Base-by-base conservation (phyloP, 805 yeast genomes). In the Sugiyamaella qingdaonensis region DNA sequence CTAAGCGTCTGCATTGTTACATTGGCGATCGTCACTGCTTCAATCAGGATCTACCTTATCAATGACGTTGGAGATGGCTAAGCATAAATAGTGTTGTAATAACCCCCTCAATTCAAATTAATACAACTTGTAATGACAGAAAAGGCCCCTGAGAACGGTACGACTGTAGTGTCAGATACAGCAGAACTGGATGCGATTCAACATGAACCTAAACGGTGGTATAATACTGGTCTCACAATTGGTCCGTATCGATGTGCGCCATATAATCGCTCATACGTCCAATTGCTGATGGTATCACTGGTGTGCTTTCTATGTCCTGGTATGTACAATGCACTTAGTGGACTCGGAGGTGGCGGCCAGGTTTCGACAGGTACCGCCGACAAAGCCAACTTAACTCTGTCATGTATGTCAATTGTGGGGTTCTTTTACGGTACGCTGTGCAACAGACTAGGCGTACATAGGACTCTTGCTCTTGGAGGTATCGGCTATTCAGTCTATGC, bases 401-500 rank as follows among this genome's bases (percentile, higher is more conserved):
- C 81, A 62, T 71, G 77, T 42, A 80, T 80, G 60, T 81, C 84
- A 18, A 70, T 78, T n/a, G 60, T 79, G 53, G 85, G 84, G 9
- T 78, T 80, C 64, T 73, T 80, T 70, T 76, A 80, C 14, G 85
- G 85, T 59, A 73, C 81, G 19, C 70, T 79, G 47, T 73, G 78
- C 62, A 80, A 80, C 67, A 60, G 64, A 11, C 60, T 80, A 33
- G 84, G 84, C 48, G 68, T 74, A n/a, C 68, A 73, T 54, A 63
- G 66, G n/a, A 70, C 64, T 49, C 67, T 77, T 21, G 65, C 70
- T 54, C 65, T 75, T 53, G 80, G 81, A 29, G 78, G 78, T 47
- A 54, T 68, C 33, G 79, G 80, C 32, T 77, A 77, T 62, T 68
- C 72, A 34, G 56, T 77, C 52, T 77, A 76, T 59, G 67, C 78